Percentiles rank a stretch among this genome's conserved stretches.
Evolutionary conservation across 495 filamentous ascomycete genomes (phyloP).

Genomic region (Penicillium samsonianum): DNA sequence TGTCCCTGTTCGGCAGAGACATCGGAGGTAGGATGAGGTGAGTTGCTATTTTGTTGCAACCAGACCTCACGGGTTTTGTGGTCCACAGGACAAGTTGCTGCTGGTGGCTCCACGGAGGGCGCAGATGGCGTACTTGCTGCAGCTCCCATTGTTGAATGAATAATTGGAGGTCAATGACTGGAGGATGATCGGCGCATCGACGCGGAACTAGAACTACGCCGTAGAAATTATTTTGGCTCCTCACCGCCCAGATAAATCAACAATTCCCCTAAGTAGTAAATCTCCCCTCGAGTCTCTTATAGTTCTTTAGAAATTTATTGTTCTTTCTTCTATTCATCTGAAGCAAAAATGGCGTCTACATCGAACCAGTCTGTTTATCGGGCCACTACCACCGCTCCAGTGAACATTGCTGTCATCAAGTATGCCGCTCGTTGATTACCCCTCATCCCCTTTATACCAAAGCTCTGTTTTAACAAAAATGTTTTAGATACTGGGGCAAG

Average conservation of each 20-base stretch:
- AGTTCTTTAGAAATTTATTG: constrained; percentile 7
- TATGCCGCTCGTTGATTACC: constrained; percentile 42
- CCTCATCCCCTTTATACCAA: constrained; percentile 18
- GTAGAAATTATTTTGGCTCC: constrained; percentile 30
- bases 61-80: constrained; percentile 81
- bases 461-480: constrained; percentile 27
- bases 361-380: constrained; percentile 63
- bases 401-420: constrained; percentile 99
- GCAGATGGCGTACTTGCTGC: constrained; percentile 44
- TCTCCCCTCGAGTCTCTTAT: constrained; percentile 18
- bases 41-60: constrained; percentile 57
- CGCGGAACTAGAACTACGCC: constrained; percentile 13
- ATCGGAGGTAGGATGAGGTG: constrained; percentile 36
- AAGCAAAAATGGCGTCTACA: constrained; percentile 47
- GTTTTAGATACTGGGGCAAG: constrained; percentile 91
- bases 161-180: constrained; percentile 11
- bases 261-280: constrained; percentile 20
- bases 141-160: constrained; percentile 38
- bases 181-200: constrained; percentile 23
- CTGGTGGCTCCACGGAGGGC: constrained; percentile 31
- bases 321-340: constrained; percentile 9
- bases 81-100: constrained; percentile 76
- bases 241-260: constrained; percentile 36
- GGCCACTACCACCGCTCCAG: constrained; percentile 92
- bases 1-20: constrained; percentile 31